These are phyloP conservation scores for Prunus mongolica DNA, from an alignment of 306 rosid genomes.

Conservation along the genomic window DNA sequence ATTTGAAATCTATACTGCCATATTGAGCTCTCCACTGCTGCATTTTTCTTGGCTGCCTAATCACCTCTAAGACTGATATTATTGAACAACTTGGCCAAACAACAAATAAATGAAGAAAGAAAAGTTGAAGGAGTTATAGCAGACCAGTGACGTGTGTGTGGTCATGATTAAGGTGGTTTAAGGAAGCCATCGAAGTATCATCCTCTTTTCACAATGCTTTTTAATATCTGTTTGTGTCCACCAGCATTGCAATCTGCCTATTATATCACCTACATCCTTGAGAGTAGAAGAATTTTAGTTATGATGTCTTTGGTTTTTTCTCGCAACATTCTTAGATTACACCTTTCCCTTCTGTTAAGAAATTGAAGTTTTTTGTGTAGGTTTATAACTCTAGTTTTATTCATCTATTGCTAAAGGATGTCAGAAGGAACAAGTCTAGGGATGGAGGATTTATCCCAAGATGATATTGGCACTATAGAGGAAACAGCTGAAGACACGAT, in stretches of 20 bases:
- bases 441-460: slow-evolving; percentile 71
- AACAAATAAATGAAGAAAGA: background rate
- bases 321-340: background rate
- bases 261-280: background rate
- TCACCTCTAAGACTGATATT: background rate
- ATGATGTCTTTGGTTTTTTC: background rate
- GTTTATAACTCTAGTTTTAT: slow-evolving; percentile 14
- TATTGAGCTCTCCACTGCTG: background rate
- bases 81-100: background rate
- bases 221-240: background rate
- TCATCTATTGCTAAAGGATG: slow-evolving; percentile 31
- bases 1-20: background rate
- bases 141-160: background rate
- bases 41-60: background rate
- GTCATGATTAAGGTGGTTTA: background rate
- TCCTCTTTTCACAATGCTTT: background rate
- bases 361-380: slow-evolving; percentile 20
- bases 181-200: background rate
- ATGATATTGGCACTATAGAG: slow-evolving; percentile 64
- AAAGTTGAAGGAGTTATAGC: background rate
- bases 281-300: background rate
- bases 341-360: slow-evolving; percentile 1
- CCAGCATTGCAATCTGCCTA: background rate
- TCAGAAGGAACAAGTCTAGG: slow-evolving; percentile 60
- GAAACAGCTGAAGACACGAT: slow-evolving; percentile 63